Evolutionary conservation across 176 grass and related monocot genomes (phyloP), one percentile per base, ranked within the genome.

Genomic region (Zoysia pacifica): DNA sequence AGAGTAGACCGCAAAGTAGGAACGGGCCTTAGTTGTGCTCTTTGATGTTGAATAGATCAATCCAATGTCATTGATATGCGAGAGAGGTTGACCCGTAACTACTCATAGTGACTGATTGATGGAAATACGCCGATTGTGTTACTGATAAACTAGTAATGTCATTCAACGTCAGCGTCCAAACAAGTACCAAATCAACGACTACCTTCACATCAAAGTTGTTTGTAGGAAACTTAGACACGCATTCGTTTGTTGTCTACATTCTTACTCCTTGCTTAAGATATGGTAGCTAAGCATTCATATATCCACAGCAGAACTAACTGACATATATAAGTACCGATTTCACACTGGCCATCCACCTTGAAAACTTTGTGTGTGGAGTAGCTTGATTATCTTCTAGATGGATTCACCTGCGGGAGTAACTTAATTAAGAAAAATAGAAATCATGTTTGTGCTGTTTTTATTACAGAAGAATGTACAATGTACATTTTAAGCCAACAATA

Each of bases 171-270:
- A 69, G 51, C 15, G 11, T 84, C 73, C 80, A 73, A 86, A 86
- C 63, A 80, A 79, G 36, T 49, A 88, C 86, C 64, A 71, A 86
- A 87, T 88, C 81, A 79, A 83, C 82, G 40, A 54, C 72, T 18
- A 65, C 39, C 41, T 81, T 82, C 83, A 89, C 88, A 91, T 93
- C 88, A 42, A 92, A 87, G 79, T 89, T 93, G 88, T 93, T 93
- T 93, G 85, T 86, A 84, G 67, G 86, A 93, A 97, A 84, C 85
- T 79, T 84, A 70, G 70, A 44, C 83, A 93, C 80, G 59, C 82
- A 83, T 91, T 68, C 83, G 5, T 77, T 70, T 90, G 48, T 73
- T 77, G 48, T 84, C 15, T 7, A 50, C 66, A 83, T 75, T 79
- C 54, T 84, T 76, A 72, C 85, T 81, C 62, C 70, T 75, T 78